Conservation (phyloP, 2,329 filamentous ascomycete species). For the Phialophora chinensis region DNA sequence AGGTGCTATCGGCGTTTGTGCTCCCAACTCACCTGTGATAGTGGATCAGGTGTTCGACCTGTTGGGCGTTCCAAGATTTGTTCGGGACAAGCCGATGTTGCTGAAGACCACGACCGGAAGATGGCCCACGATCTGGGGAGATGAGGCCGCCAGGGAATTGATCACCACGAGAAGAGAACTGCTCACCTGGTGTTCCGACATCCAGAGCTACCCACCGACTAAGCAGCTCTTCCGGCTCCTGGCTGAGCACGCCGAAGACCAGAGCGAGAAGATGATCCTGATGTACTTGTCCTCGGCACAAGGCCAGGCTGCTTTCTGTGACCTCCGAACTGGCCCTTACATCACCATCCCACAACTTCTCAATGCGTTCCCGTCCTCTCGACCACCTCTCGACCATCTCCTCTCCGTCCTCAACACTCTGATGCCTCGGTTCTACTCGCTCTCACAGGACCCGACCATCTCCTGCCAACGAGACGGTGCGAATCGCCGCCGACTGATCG, state of each 20-base stretch:
- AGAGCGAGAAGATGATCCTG: slow-evolving; percentile 87
- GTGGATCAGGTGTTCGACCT: slow-evolving; percentile 86
- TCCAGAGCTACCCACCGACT: slow-evolving; percentile 89
- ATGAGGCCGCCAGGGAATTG: slow-evolving; percentile 83
- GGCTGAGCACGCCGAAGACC: slow-evolving; percentile 79
- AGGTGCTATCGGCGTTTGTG: slow-evolving; percentile 90
- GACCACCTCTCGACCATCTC: slow-evolving; percentile 82
- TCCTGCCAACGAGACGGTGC: slow-evolving; percentile 72
- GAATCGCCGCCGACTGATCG: slow-evolving; percentile 80
- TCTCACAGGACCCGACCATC: slow-evolving; percentile 93
- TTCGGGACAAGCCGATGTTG: slow-evolving; percentile 81
- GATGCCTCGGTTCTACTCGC: slow-evolving; percentile 98
- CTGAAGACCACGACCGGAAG: slow-evolving; percentile 80
- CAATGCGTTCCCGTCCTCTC: slow-evolving; percentile 87
- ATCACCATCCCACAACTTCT: slow-evolving; percentile 85
- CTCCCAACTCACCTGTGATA: slow-evolving; percentile 76
- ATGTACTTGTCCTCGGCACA: slow-evolving; percentile 85
- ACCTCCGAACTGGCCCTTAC: slow-evolving; percentile 87
- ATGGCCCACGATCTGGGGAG: slow-evolving; percentile 98
- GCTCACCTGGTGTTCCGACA: slow-evolving; percentile 93
- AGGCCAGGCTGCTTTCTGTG: slow-evolving; percentile 90
- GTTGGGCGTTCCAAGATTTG: slow-evolving; percentile 77
- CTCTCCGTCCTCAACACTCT: slow-evolving; percentile 81
- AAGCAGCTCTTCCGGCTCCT: slow-evolving; percentile 85
- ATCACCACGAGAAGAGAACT: slow-evolving; percentile 87